Evolutionary conservation across 1,284 basidiomycete genomes (phyloP).

Genomic region (Erythrobasidium hasegawianum): DNA sequence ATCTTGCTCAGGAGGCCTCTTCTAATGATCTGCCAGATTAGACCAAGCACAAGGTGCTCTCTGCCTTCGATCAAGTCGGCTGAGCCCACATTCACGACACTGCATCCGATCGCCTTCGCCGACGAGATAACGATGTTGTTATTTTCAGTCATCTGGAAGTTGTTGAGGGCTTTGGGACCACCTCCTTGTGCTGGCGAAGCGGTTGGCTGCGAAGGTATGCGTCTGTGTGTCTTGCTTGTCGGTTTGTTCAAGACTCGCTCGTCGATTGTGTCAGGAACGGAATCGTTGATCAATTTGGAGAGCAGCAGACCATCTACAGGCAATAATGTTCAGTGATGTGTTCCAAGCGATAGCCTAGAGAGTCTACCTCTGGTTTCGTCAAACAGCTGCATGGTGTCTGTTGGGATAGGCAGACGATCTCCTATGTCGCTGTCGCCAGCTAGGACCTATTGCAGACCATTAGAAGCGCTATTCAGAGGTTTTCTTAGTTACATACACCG

Average conservation of each 20-base stretch:
- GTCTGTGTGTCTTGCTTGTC: slow-evolving; percentile 56
- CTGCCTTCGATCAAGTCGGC: slow-evolving; percentile 86
- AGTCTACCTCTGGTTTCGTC: slow-evolving; percentile 74
- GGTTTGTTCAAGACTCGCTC: slow-evolving; percentile 94
- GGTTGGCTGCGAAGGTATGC: slow-evolving; percentile 40
- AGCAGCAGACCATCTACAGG: slow-evolving; percentile 88
- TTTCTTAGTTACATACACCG: slow-evolving; percentile 56
- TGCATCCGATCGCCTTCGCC: slow-evolving; percentile 95
- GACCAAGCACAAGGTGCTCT: slow-evolving; percentile 94
- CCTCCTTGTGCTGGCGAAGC: slow-evolving; percentile 36
- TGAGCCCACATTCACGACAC: slow-evolving; percentile 96
- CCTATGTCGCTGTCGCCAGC: slow-evolving; percentile 85
- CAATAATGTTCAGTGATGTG: background rate
- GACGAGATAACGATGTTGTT: slow-evolving; percentile 99
- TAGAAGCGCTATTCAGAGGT: background rate
- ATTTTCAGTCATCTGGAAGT: slow-evolving; percentile 99
- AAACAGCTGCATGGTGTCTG: slow-evolving; percentile 98
- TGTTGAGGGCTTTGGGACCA: slow-evolving; percentile 59
- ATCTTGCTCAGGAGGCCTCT: slow-evolving; percentile 89
- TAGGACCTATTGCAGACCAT: slow-evolving; percentile 63
- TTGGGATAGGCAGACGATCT: slow-evolving; percentile 82
- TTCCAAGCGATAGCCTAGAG: no score
- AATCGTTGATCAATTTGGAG: slow-evolving; percentile 98
- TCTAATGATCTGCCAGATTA: slow-evolving; percentile 98
- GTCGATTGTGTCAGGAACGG: slow-evolving; percentile 98